Conservation (phyloP, 108 stramenopile genomes). For the Craspedostauros australis region DNA sequence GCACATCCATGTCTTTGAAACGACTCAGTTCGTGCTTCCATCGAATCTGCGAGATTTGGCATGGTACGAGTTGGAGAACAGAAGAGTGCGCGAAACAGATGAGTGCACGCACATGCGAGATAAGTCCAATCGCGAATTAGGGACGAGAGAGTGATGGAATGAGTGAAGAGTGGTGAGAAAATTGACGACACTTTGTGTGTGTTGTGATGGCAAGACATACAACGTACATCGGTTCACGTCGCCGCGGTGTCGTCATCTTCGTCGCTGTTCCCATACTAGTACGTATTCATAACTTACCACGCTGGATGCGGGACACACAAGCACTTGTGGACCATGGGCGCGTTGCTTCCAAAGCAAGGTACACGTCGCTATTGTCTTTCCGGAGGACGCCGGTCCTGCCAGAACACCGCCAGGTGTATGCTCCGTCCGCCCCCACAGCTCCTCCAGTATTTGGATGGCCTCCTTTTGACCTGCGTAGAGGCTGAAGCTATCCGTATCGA, state of each 20-base stretch:
- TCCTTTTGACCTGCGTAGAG: slow-evolving; percentile 12
- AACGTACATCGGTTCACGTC: too few relatives aligned
- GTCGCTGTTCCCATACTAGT: too few relatives aligned
- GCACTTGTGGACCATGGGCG: slow-evolving; percentile 43
- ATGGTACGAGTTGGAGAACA: not conserved
- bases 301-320: slow-evolving; percentile 46
- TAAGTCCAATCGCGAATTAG: not conserved
- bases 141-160: slow-evolving; percentile 1
- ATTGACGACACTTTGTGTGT: too few relatives aligned
- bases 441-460: slow-evolving; percentile 22
- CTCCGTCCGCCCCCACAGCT: slow-evolving; percentile 13
- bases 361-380: slow-evolving; percentile 58
- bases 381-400: slow-evolving; percentile 33
- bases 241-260: too few relatives aligned
- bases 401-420: slow-evolving; percentile 31
- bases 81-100: not conserved
- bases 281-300: slow-evolving; percentile 74
- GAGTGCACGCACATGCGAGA: not conserved
- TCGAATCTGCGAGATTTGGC: slow-evolving; percentile 28
- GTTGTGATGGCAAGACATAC: too few relatives aligned
- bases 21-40: slow-evolving; percentile 60
- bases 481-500: slow-evolving; percentile 6
- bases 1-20: slow-evolving; percentile 33
- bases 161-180: not conserved
- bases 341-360: slow-evolving; percentile 46